Base-by-base conservation (phyloP, 140 eudicot genomes). In the Bidens hawaiensis region DNA sequence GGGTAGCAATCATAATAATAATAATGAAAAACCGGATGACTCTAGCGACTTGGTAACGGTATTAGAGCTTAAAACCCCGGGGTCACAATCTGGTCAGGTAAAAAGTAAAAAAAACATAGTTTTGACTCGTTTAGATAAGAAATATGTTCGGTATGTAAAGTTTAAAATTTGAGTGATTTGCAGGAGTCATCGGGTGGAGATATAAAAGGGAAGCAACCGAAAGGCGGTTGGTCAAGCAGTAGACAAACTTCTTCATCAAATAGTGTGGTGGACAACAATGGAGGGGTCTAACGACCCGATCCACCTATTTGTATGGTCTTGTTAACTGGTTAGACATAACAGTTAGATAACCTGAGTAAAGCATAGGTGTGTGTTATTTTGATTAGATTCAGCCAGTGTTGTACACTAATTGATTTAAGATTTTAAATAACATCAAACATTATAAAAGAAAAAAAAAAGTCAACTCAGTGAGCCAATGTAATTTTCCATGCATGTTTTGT, bases 51-150 rank as follows among this genome's bases (percentile, higher is more conserved):
- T 79, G 58, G 86, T 54, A 13, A 83, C 90, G 4, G 79, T 65
- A 6, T 62, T 83, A 73, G 90, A 73, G 65, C 90, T 83, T 62
- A 82, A 82, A 75, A 79, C 71, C 24, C 90, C 90, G 0, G 90
- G 90, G 26, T 77, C 86, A 21, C 62, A 66, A 56, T 73, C 64
- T 60, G 51, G 28, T 14, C 64, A 79, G 90, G 85, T 83, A 70
- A 71, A 42, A n/a, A n/a, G n/a, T n/a, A n/a, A n/a, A n/a, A n/a
- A n/a, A 9, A 17, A 13, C 7, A 6, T 70, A 21, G 17, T 48
- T 14, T 12, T 4, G 25, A 56, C n/a, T n/a, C n/a, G n/a, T n/a
- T n/a, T n/a, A n/a, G n/a, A n/a, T n/a, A 55, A 12, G 43, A 46
- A 13, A n/a, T 45, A 28, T 38, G 14, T 55, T 21, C 14, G 7